phyloP scores from a whole-genome alignment of 805 yeast species.

The Lipomyces sp. region DNA sequence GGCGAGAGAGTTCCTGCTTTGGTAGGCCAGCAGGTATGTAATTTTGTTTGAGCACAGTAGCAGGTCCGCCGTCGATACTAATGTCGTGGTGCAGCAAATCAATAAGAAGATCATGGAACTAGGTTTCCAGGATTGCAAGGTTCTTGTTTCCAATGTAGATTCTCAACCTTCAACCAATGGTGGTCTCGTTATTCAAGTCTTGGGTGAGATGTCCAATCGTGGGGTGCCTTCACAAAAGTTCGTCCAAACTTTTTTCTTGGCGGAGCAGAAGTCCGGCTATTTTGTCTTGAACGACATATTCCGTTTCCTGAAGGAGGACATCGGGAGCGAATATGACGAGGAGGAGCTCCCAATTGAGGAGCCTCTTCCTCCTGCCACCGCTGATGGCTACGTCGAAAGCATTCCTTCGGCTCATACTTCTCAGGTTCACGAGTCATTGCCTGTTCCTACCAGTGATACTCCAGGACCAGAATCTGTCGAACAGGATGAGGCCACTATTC shows the following conservation, averaged over 20 bases:
- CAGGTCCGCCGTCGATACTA: background rate
- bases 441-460: slow-evolving; percentile 19
- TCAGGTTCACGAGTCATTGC: slow-evolving; percentile 9
- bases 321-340: slow-evolving; percentile 27
- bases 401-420: slow-evolving; percentile 2
- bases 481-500: slow-evolving; percentile 86
- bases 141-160: slow-evolving; percentile 48
- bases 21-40: slow-evolving; percentile 43
- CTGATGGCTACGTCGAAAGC: slow-evolving; percentile 3
- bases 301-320: slow-evolving; percentile 46
- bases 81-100: slow-evolving; percentile 38
- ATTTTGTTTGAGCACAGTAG: background rate
- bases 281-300: slow-evolving; percentile 49
- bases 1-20: slow-evolving; percentile 43
- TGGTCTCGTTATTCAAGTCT: slow-evolving; percentile 48
- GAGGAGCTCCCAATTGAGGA: slow-evolving; percentile 15
- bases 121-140: slow-evolving; percentile 46
- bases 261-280: slow-evolving; percentile 43
- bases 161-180: slow-evolving; percentile 44
- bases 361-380: background rate
- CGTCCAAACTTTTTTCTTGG: slow-evolving; percentile 50
- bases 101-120: slow-evolving; percentile 42
- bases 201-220: slow-evolving; percentile 49
- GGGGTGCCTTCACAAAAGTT: slow-evolving; percentile 47
- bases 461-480: slow-evolving; percentile 61